A percentile compares a stretch with the other conserved stretches of the same genome.
Evolutionary conservation across 108 stramenopile genomes (phyloP).

Genomic region (Stephanodiscus triporus): DNA sequence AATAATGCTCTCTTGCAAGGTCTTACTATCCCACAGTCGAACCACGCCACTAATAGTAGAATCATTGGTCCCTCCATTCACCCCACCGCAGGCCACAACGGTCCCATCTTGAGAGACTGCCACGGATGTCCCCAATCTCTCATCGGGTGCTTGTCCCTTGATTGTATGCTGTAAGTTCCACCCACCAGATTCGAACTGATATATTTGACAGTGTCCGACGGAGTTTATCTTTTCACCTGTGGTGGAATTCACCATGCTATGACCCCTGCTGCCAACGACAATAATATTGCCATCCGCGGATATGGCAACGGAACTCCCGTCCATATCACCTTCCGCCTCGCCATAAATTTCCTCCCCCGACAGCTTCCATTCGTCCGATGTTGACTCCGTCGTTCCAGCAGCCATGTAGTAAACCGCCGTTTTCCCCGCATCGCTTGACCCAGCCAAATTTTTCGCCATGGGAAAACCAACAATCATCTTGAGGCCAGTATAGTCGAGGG

Average conservation of each 20-base stretch:
- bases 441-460: neutral
- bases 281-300: slow-evolving; percentile 12
- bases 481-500: slow-evolving; percentile 6
- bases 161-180: slow-evolving; percentile 22
- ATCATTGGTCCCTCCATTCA: slow-evolving; percentile 6
- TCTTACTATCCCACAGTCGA: slow-evolving; percentile 19
- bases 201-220: slow-evolving; percentile 15
- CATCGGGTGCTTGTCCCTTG: slow-evolving; percentile 10
- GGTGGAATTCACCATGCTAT: neutral
- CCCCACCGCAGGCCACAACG: slow-evolving; percentile 37
- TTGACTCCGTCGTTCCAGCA: neutral
- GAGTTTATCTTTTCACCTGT: neutral
- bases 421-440: neutral
- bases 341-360: slow-evolving; percentile 4
- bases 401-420: neutral
- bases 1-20: slow-evolving; percentile 17
- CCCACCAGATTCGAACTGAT: neutral
- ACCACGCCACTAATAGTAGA: slow-evolving; percentile 21
- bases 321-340: neutral
- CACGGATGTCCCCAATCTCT: slow-evolving; percentile 33
- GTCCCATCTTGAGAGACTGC: slow-evolving; percentile 33
- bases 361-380: neutral
- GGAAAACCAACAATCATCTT: slow-evolving; percentile 24
- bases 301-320: slow-evolving; percentile 13
- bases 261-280: slow-evolving; percentile 6